phyloP scores from a whole-genome alignment of 1,284 basidiomycete species.

The Boletus sp. region DNA sequence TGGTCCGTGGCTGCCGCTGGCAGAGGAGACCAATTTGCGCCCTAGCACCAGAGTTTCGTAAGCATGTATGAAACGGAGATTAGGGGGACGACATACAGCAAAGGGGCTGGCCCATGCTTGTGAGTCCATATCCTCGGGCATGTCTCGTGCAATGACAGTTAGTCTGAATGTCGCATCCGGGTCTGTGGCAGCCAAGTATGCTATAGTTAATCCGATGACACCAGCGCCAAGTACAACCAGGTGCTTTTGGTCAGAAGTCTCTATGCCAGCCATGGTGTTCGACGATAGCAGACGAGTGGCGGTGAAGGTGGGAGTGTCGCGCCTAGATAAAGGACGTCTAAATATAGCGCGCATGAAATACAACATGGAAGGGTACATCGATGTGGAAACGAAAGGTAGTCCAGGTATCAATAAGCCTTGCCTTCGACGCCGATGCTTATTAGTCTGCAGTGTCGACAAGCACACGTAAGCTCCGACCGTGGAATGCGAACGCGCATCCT shows the following conservation, averaged over 20 bases:
- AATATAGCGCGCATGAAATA: background rate
- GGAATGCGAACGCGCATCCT: no score
- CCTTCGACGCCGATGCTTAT: no score
- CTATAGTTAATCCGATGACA: slow-evolving; percentile 45
- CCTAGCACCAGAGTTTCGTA: slow-evolving; percentile 34
- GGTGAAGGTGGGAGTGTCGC: background rate
- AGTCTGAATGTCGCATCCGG: slow-evolving; percentile 38
- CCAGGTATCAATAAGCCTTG: background rate
- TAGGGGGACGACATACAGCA: slow-evolving; percentile 46
- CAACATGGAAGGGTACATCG: background rate
- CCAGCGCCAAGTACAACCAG: slow-evolving; percentile 53
- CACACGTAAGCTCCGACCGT: no score
- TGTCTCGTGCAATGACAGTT: slow-evolving; percentile 60
- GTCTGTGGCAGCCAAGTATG: slow-evolving; percentile 37
- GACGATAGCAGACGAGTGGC: background rate
- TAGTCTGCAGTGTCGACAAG: no score
- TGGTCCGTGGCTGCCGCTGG: slow-evolving; percentile 44
- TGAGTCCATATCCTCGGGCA: slow-evolving; percentile 57
- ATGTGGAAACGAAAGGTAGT: background rate
- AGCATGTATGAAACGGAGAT: background rate
- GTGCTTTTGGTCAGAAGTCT: slow-evolving; percentile 10
- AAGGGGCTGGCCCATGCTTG: slow-evolving; percentile 67
- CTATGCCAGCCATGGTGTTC: slow-evolving; percentile 13
- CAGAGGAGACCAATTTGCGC: slow-evolving; percentile 67
- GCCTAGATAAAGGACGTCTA: slow-evolving; percentile 7